Percentiles rank a stretch among this genome's conserved stretches.
These are phyloP conservation scores for Oidium heveae DNA, from an alignment of 2,329 filamentous ascomycete species.

Conservation along the genomic window DNA sequence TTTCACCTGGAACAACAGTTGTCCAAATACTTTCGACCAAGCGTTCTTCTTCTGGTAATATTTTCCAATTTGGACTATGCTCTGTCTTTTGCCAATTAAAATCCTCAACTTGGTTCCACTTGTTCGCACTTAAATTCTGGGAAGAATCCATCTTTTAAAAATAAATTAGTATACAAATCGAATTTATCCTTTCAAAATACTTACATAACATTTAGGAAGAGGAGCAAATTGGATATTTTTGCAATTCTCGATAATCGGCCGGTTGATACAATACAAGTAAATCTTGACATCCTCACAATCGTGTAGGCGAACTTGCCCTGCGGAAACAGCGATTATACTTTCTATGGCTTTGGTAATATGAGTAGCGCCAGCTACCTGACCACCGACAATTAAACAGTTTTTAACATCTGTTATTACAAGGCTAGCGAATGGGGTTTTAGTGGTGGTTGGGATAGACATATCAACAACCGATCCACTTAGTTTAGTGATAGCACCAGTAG, in stretches of 20 bases:
- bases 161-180: slow-evolving; percentile 2
- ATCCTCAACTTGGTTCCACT: slow-evolving; percentile 82
- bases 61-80: slow-evolving; percentile 67
- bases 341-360: slow-evolving; percentile 56
- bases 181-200: slow-evolving; percentile 12
- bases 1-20: slow-evolving; percentile 36
- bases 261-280: slow-evolving; percentile 57
- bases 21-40: slow-evolving; percentile 42
- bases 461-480: slow-evolving; percentile 52
- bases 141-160: slow-evolving; percentile 7
- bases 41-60: slow-evolving; percentile 34
- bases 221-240: slow-evolving; percentile 52
- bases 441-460: slow-evolving; percentile 41
- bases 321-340: slow-evolving; percentile 52
- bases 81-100: slow-evolving; percentile 90
- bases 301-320: slow-evolving; percentile 83
- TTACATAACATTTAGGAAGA: slow-evolving; percentile 43
- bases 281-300: slow-evolving; percentile 59
- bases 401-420: slow-evolving; percentile 43
- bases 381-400: slow-evolving; percentile 49
- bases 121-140: slow-evolving; percentile 24
- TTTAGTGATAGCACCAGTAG: slow-evolving; percentile 47
- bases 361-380: slow-evolving; percentile 52
- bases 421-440: slow-evolving; percentile 41
- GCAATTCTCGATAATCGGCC: slow-evolving; percentile 89